A percentile compares a stretch with the other conserved stretches of the same genome.
phyloP scores from a whole-genome alignment of 805 yeast species.

The Lachancea nothofagi region DNA sequence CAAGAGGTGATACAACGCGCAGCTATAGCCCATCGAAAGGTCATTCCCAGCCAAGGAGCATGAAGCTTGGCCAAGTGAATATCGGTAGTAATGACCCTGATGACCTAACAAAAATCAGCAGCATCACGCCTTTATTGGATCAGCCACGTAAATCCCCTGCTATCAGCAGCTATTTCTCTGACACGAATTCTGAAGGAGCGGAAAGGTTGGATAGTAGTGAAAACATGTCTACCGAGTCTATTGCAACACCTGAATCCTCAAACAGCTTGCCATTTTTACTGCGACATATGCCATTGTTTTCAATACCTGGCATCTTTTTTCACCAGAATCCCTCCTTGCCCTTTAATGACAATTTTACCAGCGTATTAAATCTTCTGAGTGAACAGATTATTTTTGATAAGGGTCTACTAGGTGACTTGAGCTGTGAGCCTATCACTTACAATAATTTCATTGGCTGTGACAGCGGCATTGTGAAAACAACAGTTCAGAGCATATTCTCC shows the following conservation, averaged over 20 bases:
- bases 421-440: conserved; percentile 51
- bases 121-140: conserved; percentile 3
- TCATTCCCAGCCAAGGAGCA: not conserved
- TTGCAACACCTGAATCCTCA: conserved; percentile 31
- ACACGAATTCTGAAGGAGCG: not conserved
- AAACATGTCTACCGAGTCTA: not conserved
- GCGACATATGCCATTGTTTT: conserved; percentile 54
- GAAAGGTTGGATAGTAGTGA: conserved; percentile 1
- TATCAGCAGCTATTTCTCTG: not conserved
- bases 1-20: not conserved
- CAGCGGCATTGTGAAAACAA: conserved; percentile 20
- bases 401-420: conserved; percentile 45
- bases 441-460: conserved; percentile 17
- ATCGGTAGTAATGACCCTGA: not conserved
- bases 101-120: conserved; percentile 1
- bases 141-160: conserved; percentile 1
- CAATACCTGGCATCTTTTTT: conserved; percentile 52
- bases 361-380: conserved; percentile 25
- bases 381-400: conserved; percentile 34
- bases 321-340: conserved; percentile 21
- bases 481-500: conserved; percentile 20
- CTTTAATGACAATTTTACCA: conserved; percentile 14
- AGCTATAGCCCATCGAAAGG: conserved; percentile 5
- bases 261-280: conserved; percentile 66
- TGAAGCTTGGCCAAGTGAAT: conserved; percentile 1